Percentiles rank a stretch among this genome's conserved stretches.
These are phyloP conservation scores for Xylaria castorea DNA, from an alignment of 495 filamentous ascomycete species.

Conservation along the genomic window DNA sequence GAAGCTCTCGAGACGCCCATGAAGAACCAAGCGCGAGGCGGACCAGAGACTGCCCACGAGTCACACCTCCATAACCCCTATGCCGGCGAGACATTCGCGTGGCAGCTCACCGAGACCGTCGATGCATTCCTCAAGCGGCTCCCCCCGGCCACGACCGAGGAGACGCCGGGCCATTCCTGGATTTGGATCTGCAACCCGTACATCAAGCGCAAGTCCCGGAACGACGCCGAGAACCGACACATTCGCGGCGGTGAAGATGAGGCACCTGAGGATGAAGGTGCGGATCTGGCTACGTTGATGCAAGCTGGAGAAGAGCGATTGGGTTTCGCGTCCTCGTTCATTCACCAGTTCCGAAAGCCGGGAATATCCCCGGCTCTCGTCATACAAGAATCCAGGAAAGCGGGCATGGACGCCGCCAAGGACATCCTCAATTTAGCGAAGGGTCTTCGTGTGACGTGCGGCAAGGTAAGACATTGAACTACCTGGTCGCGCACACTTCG, in stretches of 20 bases:
- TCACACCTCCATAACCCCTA: slow-evolving; percentile 53
- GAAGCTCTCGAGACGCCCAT: slow-evolving; percentile 39
- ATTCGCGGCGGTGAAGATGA: slow-evolving; percentile 51
- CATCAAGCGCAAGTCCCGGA: slow-evolving; percentile 34
- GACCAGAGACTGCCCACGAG: background rate
- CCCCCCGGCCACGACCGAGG: slow-evolving; percentile 64
- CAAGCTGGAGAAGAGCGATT: slow-evolving; percentile 47
- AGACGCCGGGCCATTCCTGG: slow-evolving; percentile 58
- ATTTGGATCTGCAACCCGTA: slow-evolving; percentile 70
- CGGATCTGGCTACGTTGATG: slow-evolving; percentile 35
- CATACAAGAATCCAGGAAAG: slow-evolving; percentile 57
- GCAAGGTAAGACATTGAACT: slow-evolving; percentile 57
- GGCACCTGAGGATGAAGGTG: slow-evolving; percentile 41
- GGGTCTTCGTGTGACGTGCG: slow-evolving; percentile 60
- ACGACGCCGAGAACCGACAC: slow-evolving; percentile 40
- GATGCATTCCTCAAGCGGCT: slow-evolving; percentile 68
- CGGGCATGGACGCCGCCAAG: slow-evolving; percentile 57
- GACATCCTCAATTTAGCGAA: slow-evolving; percentile 64
- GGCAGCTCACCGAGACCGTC: slow-evolving; percentile 65
- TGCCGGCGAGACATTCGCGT: slow-evolving; percentile 47
- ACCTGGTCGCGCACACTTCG: background rate
- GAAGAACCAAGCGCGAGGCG: slow-evolving; percentile 30
- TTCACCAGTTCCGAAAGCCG: slow-evolving; percentile 35
- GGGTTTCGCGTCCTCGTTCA: slow-evolving; percentile 43
- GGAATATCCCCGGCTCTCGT: slow-evolving; percentile 45